Base-by-base conservation (phyloP, 2,329 filamentous ascomycete genomes). In the Diaporthe sp. region DNA sequence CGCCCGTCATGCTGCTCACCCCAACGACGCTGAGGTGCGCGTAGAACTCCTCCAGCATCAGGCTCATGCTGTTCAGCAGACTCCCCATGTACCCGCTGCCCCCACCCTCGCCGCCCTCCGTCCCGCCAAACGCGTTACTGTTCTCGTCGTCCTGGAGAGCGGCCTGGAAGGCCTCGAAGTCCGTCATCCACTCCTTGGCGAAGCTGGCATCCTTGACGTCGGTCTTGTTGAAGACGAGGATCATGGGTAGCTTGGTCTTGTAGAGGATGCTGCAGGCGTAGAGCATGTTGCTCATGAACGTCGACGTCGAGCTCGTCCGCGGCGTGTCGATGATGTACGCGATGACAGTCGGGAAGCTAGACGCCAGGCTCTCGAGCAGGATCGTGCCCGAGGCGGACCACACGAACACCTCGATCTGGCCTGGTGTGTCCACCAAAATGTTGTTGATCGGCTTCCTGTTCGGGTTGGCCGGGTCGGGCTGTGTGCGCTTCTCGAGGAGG, bases 281-380 rank as follows among this genome's bases (percentile, higher is more conserved):
- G 58, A 99, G 92, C 97, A 99, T 99, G 86, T 99, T 99, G 83
- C 94, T 97, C 97, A 99, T 99, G 85, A 99, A 99, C 0, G 97
- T 99, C 77, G 94, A 96, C 0, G 97, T 98, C 53, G 95, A 98
- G 49, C 94, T 92, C 19, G 96, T 98, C 72, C 97, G 92, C 4
- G 97, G 97, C 2, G 97, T 99, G 85, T 99, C 97, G 84, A 99
- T 98, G 76, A 99, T 91, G 85, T 98, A 99, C 74, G 97, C 97
- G 80, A 99, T 95, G 55, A 99, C 95, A 0, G 97, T 99, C 0
- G 97, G 97, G 82, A 99, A 98, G 0, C 94, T 95, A 5, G 94
- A 97, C 0, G 97, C 97, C 69, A 99, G 89, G 19, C 95, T 96
- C 82, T 98, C 96, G 68, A 99, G 92, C 22, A 99, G 88, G 79